phyloP scores from a whole-genome alignment of 495 filamentous ascomycete genomes.

The Penicillium verhagenii region DNA sequence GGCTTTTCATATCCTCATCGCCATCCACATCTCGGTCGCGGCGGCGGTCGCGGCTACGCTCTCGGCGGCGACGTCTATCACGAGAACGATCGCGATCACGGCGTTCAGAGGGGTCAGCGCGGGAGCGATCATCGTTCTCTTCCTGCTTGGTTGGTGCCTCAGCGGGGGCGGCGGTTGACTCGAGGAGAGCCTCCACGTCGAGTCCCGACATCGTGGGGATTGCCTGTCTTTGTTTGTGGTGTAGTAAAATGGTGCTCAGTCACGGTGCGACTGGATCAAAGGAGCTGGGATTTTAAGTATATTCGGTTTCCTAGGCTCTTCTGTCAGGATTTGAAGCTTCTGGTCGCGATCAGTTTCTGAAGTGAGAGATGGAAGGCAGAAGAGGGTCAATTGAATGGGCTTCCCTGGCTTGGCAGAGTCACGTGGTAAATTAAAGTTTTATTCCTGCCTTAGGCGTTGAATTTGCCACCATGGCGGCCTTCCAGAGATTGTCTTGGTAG shows the following conservation, averaged over 20 bases:
- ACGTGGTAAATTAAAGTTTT: slow-evolving; percentile 1
- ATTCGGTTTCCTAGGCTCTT: neutral
- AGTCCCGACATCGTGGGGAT: slow-evolving; percentile 74
- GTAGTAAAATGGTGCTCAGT: slow-evolving; percentile 26
- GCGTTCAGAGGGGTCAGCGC: slow-evolving; percentile 54
- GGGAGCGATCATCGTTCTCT: slow-evolving; percentile 58
- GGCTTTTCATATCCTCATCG: slow-evolving; percentile 68
- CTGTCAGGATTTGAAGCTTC: neutral
- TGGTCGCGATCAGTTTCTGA: neutral
- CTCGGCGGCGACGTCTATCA: slow-evolving; percentile 58
- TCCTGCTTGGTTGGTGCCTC: slow-evolving; percentile 54
- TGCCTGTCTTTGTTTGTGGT: slow-evolving; percentile 17
- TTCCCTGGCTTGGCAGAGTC: slow-evolving; percentile 1
- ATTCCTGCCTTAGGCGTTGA: neutral
- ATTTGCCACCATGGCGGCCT: neutral
- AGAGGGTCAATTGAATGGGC: slow-evolving; percentile 21
- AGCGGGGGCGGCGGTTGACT: slow-evolving; percentile 71
- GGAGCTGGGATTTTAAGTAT: neutral
- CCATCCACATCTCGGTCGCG: slow-evolving; percentile 60
- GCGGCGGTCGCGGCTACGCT: slow-evolving; percentile 67
- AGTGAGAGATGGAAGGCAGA: slow-evolving; percentile 43
- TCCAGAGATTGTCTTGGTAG: too few species aligned
- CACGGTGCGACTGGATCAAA: slow-evolving; percentile 39
- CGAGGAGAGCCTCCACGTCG: slow-evolving; percentile 91
- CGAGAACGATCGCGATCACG: slow-evolving; percentile 55